A percentile compares a stretch with the other conserved stretches of the same genome.
Evolutionary conservation across 768 basidiomycete genomes (phyloP).

Genomic region (Russula emetica): DNA sequence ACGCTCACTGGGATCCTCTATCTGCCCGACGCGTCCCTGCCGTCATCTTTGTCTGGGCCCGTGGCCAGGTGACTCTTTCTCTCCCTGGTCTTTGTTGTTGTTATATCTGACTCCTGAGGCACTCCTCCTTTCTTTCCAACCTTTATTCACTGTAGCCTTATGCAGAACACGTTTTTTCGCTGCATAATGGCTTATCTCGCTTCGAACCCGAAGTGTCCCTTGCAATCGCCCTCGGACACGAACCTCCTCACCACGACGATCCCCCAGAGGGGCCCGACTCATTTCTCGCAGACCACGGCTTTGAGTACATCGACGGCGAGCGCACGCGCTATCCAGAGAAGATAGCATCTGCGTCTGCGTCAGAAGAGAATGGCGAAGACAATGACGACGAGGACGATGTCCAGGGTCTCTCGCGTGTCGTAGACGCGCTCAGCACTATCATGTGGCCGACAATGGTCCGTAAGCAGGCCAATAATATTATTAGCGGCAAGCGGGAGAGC

Average conservation of each 20-base stretch:
- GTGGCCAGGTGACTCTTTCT: constrained; percentile 50
- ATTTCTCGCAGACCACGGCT: constrained; percentile 63
- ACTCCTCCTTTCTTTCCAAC: constrained; percentile 11
- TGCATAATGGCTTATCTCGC: constrained; percentile 46
- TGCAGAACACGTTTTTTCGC: constrained; percentile 48
- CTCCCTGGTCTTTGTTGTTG: background rate
- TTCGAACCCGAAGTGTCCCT: constrained; percentile 68
- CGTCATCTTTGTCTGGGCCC: constrained; percentile 65
- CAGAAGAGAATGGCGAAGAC: background rate
- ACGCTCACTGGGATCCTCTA: constrained; percentile 42
- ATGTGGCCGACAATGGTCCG: constrained; percentile 83
- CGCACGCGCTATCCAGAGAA: constrained; percentile 13
- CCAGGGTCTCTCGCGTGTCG: constrained; percentile 56
- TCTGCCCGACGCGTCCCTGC: constrained; percentile 56
- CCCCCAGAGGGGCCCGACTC: constrained; percentile 50
- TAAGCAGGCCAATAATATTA: constrained; percentile 28
- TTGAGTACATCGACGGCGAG: constrained; percentile 70
- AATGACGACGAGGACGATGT: constrained; percentile 23
- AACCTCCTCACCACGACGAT: constrained; percentile 30
- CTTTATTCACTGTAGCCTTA: constrained; percentile 44
- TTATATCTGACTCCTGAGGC: background rate
- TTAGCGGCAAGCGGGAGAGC: constrained; percentile 30
- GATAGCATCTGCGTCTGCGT: background rate
- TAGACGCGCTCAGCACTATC: constrained; percentile 78
- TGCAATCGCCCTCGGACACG: constrained; percentile 52